Percentiles rank a stretch among this genome's conserved stretches.
phyloP scores from a whole-genome alignment of 1,284 basidiomycete genomes.

The Pisolithus thermaeus region DNA sequence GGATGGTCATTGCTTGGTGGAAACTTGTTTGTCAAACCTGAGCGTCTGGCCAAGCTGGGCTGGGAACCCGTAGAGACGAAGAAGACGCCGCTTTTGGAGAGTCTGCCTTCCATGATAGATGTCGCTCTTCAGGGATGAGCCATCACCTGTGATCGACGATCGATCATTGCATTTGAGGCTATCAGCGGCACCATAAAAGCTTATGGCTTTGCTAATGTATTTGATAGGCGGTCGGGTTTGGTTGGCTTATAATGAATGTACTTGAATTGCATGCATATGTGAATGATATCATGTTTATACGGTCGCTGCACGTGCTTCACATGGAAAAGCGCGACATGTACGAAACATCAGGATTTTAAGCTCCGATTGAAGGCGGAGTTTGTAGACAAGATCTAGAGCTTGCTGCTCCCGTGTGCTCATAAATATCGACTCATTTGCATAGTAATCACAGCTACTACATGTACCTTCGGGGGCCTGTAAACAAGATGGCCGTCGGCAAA shows the following conservation, averaged over 20 bases:
- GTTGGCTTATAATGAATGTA: not conserved
- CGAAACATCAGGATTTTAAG: not conserved
- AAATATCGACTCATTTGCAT: no score
- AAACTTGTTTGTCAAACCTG: slow-evolving; percentile 30
- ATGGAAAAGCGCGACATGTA: no score
- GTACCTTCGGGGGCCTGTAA: no score
- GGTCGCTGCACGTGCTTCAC: no score
- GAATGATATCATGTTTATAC: not conserved
- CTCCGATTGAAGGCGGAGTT: not conserved
- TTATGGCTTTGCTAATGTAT: no score
- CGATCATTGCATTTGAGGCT: not conserved
- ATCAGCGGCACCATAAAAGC: no score
- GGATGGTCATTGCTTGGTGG: slow-evolving; percentile 36
- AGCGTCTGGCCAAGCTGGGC: slow-evolving; percentile 32
- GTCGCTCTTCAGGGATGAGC: slow-evolving; percentile 17
- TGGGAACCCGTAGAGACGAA: slow-evolving; percentile 34
- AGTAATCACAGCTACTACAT: no score
- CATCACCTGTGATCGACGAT: not conserved
- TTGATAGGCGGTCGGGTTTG: no score
- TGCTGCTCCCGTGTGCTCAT: no score
- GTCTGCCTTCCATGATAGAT: slow-evolving; percentile 31
- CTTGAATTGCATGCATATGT: not conserved
- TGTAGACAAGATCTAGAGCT: no score
- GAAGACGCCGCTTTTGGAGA: slow-evolving; percentile 28
- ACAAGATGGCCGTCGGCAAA: no score